Evolutionary conservation across 768 basidiomycete species (phyloP), one percentile per base, ranked within the genome.

Genomic region (Baorangia bicolor): DNA sequence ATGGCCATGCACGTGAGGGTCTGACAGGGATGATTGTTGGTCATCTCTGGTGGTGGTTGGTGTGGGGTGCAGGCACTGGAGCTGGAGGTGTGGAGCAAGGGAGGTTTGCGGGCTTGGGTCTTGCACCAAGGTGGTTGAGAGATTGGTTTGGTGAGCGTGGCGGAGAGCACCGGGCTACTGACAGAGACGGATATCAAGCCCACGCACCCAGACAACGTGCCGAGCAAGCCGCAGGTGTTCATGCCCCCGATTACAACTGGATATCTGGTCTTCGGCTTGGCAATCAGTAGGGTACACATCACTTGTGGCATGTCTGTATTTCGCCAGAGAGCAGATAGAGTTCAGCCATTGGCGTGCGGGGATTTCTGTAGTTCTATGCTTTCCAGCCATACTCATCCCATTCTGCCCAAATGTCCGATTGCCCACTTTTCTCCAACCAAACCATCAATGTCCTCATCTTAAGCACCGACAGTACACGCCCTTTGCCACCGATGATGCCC

Each of bases 391-490:
- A 71, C 37, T 63, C 56, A 16, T 69, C 52, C 62, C 93, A 98
- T 94, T 33, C 73, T 75, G 51, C 73, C 77, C 42, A 70, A 62
- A 91, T 81, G 53, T 85, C 81, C 13, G 75, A 68, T 67, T 82
- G 79, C 0, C 84, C 88, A 54, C 84, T 82, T n/a, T 78, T 74
- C 67, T 88, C 81, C 59, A 98, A 73, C 87, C 92, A 98, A 4
- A 70, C 67, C 73, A 98, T 88, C 55, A 99, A 74, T 68, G 98
- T 92, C 56, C 81, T 74, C 86, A 98, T 88, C 68, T 81, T 86
- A 58, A 97, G 75, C 58, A 98, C 92, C 4, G 91, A 85, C 48
- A 82, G 77, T 25, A 98, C 89, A 14, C 80, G 76, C 8, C 85
- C 89, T 20, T 59, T 64, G 13, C 92, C 90, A 35, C 79, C 83